These are phyloP conservation scores for Nakaseomyces glabratus DNA, from an alignment of 1,139 yeast species.

Conservation along the genomic window DNA sequence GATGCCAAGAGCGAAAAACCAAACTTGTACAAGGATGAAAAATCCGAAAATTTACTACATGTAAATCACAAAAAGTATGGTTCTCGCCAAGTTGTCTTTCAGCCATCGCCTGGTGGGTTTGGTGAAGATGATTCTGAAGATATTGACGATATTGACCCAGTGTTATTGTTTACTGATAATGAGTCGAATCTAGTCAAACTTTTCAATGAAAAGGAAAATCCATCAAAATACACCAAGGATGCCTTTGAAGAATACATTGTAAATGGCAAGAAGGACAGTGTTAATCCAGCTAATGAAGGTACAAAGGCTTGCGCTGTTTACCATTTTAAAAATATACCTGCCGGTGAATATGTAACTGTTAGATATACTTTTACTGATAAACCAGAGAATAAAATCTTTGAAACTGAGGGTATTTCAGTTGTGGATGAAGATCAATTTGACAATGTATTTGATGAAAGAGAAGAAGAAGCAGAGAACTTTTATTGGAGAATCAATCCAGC, in stretches of 20 bases:
- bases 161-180: conserved; percentile 75
- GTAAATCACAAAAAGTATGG: conserved; percentile 70
- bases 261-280: conserved; percentile 47
- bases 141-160: conserved; percentile 45
- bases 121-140: conserved; percentile 11
- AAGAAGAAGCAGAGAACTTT: conserved; percentile 87
- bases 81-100: conserved; percentile 59
- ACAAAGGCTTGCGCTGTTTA: conserved; percentile 79
- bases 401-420: conserved; percentile 34
- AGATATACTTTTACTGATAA: conserved; percentile 59
- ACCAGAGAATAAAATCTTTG: conserved; percentile 21
- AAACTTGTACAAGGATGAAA: conserved; percentile 35
- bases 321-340: conserved; percentile 70
- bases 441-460: conserved; percentile 60
- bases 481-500: conserved; percentile 85
- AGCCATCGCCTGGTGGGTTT: conserved; percentile 76
- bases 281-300: conserved; percentile 63
- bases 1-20: conserved; percentile 48
- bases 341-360: conserved; percentile 82
- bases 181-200: conserved; percentile 69
- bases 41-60: conserved; percentile 40
- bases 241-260: conserved; percentile 83
- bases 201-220: conserved; percentile 52
- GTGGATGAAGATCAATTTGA: conserved; percentile 77
- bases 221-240: conserved; percentile 60